These are phyloP conservation scores for Phytophthora tubulina DNA, from an alignment of 352 stramenopile species.

Conservation along the genomic window DNA sequence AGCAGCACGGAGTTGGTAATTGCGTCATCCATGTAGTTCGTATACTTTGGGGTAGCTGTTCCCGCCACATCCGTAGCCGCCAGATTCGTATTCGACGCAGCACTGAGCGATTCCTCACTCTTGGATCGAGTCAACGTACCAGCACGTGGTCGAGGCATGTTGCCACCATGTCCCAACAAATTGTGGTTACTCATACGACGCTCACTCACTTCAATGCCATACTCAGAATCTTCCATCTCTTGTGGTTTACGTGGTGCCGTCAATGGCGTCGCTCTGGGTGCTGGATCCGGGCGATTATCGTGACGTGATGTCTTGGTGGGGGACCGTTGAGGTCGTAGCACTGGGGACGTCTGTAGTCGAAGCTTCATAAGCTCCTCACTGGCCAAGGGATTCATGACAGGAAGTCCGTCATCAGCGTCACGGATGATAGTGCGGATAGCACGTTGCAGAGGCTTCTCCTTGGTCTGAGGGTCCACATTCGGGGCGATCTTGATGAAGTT, in stretches of 20 bases:
- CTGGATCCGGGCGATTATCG: constrained; percentile 38
- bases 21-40: constrained; percentile 73
- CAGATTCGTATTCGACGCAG: constrained; percentile 23
- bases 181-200: constrained; percentile 43
- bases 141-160: constrained; percentile 48
- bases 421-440: constrained; percentile 81
- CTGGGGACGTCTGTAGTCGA: constrained; percentile 59
- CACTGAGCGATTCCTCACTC: constrained; percentile 74
- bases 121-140: constrained; percentile 75
- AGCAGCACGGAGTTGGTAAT: constrained; percentile 80
- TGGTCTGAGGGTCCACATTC: constrained; percentile 40
- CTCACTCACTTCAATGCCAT: constrained; percentile 68
- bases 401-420: constrained; percentile 54
- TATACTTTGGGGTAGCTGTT: constrained; percentile 64
- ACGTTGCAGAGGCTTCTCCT: constrained; percentile 60
- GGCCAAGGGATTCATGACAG: constrained; percentile 78
- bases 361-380: constrained; percentile 73
- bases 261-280: constrained; percentile 36
- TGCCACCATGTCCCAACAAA: constrained; percentile 32
- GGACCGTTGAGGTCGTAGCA: constrained; percentile 41
- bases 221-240: constrained; percentile 75
- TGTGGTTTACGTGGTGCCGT: constrained; percentile 55
- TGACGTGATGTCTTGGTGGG: constrained; percentile 30
- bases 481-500: constrained; percentile 81
- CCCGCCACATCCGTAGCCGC: constrained; percentile 26